phyloP scores from a whole-genome alignment of 2,329 filamentous ascomycete species.

The Phyllosticta citribraziliensis region DNA sequence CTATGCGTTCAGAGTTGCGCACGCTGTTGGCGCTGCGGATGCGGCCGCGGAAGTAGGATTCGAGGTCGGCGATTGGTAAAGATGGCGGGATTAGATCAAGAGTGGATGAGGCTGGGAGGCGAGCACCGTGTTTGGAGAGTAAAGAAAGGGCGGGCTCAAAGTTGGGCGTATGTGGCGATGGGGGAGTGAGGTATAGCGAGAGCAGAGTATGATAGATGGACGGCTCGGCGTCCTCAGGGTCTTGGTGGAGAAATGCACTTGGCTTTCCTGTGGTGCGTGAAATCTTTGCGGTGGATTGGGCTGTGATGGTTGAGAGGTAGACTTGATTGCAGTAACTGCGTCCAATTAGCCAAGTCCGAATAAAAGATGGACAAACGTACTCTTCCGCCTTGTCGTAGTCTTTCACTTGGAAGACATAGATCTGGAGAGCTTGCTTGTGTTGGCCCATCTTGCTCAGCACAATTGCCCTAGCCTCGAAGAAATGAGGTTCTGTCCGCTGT shows the following conservation, averaged over 20 bases:
- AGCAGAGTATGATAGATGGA: constrained; percentile 91
- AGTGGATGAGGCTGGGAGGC: constrained; percentile 78
- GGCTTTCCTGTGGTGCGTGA: constrained; percentile 7
- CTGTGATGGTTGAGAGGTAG: constrained; percentile 41
- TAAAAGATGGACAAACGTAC: constrained; percentile 32
- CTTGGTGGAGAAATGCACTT: constrained; percentile 26
- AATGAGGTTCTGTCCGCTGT: constrained; percentile 55
- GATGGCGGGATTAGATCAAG: constrained; percentile 74
- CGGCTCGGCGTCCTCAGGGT: constrained; percentile 48
- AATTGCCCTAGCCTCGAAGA: constrained; percentile 83
- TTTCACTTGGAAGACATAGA: constrained; percentile 90
- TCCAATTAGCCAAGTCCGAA: constrained; percentile 37
- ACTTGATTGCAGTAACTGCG: constrained; percentile 68
- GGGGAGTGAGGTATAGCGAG: constrained; percentile 78
- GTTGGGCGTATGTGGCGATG: constrained; percentile 59
- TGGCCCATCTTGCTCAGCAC: constrained; percentile 91
- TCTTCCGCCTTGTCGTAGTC: constrained; percentile 88
- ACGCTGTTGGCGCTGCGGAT: constrained; percentile 78
- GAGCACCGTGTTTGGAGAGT: constrained; percentile 84
- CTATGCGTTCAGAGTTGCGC: constrained; percentile 70
- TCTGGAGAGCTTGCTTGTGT: constrained; percentile 90
- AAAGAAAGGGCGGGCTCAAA: constrained; percentile 74
- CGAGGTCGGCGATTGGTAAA: constrained; percentile 68
- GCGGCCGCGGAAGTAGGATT: constrained; percentile 83
- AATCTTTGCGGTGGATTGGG: constrained; percentile 21